Percentiles rank a stretch among this genome's conserved stretches.
These are phyloP conservation scores for Lentinula sp. DNA, from an alignment of 768 basidiomycete genomes.

Conservation along the genomic window DNA sequence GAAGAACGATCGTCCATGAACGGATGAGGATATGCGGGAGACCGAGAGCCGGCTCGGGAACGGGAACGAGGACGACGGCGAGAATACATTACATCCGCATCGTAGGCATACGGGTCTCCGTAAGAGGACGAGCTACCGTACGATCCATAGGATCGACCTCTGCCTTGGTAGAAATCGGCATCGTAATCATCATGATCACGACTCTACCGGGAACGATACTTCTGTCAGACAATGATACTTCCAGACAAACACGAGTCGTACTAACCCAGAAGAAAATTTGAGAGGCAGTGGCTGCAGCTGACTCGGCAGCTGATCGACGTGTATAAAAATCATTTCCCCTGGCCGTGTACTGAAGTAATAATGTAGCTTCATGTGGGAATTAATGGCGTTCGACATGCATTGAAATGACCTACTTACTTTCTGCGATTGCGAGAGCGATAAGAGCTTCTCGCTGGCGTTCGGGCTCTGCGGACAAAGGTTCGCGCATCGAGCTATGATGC, in stretches of 20 bases:
- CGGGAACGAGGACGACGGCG: conserved; percentile 27
- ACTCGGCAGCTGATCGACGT: conserved; percentile 48
- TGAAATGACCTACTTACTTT: conserved; percentile 37
- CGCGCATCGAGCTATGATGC: conserved; percentile 48
- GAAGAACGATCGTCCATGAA: neutral
- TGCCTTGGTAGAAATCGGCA: conserved; percentile 26
- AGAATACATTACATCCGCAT: conserved; percentile 18
- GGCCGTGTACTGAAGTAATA: conserved; percentile 46
- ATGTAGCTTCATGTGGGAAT: conserved; percentile 34
- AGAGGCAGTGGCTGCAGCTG: conserved; percentile 64
- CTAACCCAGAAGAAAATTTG: conserved; percentile 50
- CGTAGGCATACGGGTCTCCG: conserved; percentile 34
- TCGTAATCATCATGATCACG: conserved; percentile 28
- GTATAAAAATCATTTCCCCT: conserved; percentile 39
- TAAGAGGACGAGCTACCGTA: conserved; percentile 17
- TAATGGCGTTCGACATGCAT: neutral
- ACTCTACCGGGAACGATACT: conserved; percentile 18
- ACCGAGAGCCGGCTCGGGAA: conserved; percentile 29
- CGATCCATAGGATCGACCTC: conserved; percentile 14
- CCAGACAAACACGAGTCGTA: conserved; percentile 1
- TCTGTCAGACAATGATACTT: neutral
- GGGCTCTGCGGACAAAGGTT: conserved; percentile 47
- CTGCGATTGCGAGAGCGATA: conserved; percentile 62
- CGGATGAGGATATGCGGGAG: conserved; percentile 4
- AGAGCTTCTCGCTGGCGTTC: conserved; percentile 63